Evolutionary conservation across 2,329 filamentous ascomycete genomes (phyloP).

Genomic region (Akanthomyces lecanii): DNA sequence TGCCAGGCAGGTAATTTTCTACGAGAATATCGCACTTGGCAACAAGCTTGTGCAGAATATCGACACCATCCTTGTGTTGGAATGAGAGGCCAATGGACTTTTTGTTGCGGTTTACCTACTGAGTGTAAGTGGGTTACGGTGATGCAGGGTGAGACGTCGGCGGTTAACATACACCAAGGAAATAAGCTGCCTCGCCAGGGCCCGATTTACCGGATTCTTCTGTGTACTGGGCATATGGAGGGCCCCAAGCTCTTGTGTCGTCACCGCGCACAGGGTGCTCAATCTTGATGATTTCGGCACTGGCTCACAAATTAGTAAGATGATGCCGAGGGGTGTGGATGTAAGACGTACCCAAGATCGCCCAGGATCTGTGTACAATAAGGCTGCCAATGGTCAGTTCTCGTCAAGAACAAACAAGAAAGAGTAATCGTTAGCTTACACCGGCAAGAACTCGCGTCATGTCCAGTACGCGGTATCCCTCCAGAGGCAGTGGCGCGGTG

Average conservation of each 20-base stretch:
- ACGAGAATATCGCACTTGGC: slow-evolving; percentile 88
- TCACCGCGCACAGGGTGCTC: slow-evolving; percentile 90
- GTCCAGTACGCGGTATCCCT: slow-evolving; percentile 85
- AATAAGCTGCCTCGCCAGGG: slow-evolving; percentile 92
- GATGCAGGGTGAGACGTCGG: not conserved
- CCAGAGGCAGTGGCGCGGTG: slow-evolving; percentile 56
- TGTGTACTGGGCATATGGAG: slow-evolving; percentile 81
- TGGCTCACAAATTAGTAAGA: slow-evolving; percentile 31
- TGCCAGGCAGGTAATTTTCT: slow-evolving; percentile 92
- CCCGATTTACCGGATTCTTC: slow-evolving; percentile 56
- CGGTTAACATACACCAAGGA: slow-evolving; percentile 64
- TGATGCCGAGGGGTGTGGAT: not conserved
- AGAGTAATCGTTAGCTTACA: slow-evolving; percentile 49
- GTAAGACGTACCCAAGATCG: slow-evolving; percentile 73
- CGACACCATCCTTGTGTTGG: slow-evolving; percentile 75
- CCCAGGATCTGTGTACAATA: slow-evolving; percentile 97
- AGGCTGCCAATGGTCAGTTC: slow-evolving; percentile 53
- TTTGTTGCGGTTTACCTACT: slow-evolving; percentile 91
- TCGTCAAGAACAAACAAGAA: not conserved
- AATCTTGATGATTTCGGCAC: slow-evolving; percentile 94
- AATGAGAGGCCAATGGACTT: slow-evolving; percentile 92
- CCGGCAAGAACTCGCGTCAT: slow-evolving; percentile 96
- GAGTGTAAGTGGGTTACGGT: slow-evolving; percentile 18
- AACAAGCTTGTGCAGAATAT: slow-evolving; percentile 80
- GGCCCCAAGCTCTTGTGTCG: slow-evolving; percentile 94